Evolutionary conservation across 2,329 filamentous ascomycete genomes (phyloP), one percentile per base, ranked within the genome.

Genomic region (Coleophoma crateriformis): DNA sequence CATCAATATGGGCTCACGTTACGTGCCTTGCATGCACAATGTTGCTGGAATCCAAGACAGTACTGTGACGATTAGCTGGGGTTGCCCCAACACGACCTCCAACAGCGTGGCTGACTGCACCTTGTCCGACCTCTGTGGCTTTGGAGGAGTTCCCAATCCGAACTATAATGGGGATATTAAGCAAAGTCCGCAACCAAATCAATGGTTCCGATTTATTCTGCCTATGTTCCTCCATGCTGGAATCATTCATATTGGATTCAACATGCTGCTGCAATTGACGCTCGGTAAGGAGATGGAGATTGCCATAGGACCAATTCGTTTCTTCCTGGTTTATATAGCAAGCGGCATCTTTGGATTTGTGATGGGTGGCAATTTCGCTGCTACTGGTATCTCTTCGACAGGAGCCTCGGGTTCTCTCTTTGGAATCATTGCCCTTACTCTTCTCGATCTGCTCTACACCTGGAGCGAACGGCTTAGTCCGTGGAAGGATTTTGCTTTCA

Each of bases 141-240:
- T 96, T 61, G 77, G 77, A 50, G 86, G 86, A 15, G 55, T 60
- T 43, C 52, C 56, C 7, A 47, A 84, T 90, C 6, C 84, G 83
- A 0, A 80, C 90, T 59, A 82, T 58, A 75, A 84, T 52, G 73
- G 72, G 48, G 64, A 76, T 49, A 63, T 67, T 27, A 58, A 72
- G 48, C 73, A 79, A 60, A 70, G 55, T 10, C 76, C 52, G 15
- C 51, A 58, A 20, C 94, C 94, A 0, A 84, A 97, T 64, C 94
- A 99, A 67, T 99, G 94, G 94, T 99, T 81, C 70, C 87, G 94
- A 53, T 97, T 99, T 72, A 96, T 99, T 63, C 73, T 86, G 2
- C 92, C 94, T 37, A 96, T 99, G 54, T 99, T 99, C 71, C 74
- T 99, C 61, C 94, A 99, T 63, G 90, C 90, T 1, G 94, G 94